Percentiles rank a stretch among this genome's conserved stretches.
phyloP scores from a whole-genome alignment of 768 basidiomycete genomes.

The Scleroderma citrinum region DNA sequence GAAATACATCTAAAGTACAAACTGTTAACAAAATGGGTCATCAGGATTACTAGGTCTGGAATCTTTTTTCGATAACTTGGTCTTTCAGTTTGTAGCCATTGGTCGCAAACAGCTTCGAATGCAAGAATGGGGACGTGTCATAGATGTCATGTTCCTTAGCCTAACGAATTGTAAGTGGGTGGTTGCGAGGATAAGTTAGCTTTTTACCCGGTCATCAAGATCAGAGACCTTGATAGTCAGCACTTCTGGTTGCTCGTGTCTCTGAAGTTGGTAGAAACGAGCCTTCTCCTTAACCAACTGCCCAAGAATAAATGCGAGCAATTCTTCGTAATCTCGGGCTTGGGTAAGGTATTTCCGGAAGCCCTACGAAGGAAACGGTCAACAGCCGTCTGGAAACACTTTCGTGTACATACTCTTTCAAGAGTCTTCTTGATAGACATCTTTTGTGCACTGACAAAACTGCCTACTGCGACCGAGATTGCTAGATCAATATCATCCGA shows the following conservation, averaged over 20 bases:
- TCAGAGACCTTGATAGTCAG: conserved; percentile 75
- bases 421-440: conserved; percentile 97
- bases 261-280: conserved; percentile 73
- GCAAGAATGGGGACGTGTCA: conserved; percentile 80
- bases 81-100: conserved; percentile 82
- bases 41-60: conserved; percentile 29
- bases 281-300: conserved; percentile 91
- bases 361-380: conserved; percentile 43
- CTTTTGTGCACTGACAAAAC: conserved; percentile 96
- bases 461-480: conserved; percentile 90
- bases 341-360: conserved; percentile 98
- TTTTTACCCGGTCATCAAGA: conserved; percentile 78
- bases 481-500: conserved; percentile 96
- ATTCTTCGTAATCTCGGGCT: conserved; percentile 92
- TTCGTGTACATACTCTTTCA: conserved; percentile 57
- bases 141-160: conserved; percentile 97
- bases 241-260: conserved; percentile 69
- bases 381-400: conserved; percentile 1
- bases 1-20: background rate
- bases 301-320: conserved; percentile 91
- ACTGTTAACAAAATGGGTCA: background rate
- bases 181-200: background rate
- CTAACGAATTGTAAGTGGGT: conserved; percentile 34
- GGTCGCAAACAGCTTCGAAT: conserved; percentile 73
- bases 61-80: conserved; percentile 68